phyloP scores from a whole-genome alignment of 257 asterid genomes.

The Anisodus acutangulus region DNA sequence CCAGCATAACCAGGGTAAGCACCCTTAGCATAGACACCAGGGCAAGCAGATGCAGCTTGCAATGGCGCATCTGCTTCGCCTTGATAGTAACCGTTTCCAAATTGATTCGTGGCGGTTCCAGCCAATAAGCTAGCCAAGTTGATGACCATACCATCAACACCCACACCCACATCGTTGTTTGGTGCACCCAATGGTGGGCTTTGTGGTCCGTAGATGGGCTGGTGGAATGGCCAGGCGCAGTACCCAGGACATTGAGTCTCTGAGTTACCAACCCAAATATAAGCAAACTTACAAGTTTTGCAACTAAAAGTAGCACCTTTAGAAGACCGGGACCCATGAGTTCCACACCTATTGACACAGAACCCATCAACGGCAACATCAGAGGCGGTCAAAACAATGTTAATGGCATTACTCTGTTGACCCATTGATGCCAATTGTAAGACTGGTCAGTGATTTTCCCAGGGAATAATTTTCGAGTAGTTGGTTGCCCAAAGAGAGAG shows the following conservation, averaged over 20 bases:
- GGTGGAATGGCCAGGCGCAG: constrained; percentile 70
- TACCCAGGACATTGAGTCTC: constrained; percentile 58
- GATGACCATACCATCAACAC: too few species aligned
- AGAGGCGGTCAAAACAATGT: too few species aligned
- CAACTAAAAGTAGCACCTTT: constrained; percentile 23
- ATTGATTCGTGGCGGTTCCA: not conserved
- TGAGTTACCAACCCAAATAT: constrained; percentile 68
- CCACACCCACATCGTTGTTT: too few species aligned
- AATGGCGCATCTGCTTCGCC: constrained; percentile 59
- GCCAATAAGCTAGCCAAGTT: too few species aligned
- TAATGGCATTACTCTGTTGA: constrained; percentile 48
- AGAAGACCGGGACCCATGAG: too few species aligned
- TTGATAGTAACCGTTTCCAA: constrained; percentile 55
- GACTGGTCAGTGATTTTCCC: constrained; percentile 51
- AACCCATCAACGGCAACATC: too few species aligned
- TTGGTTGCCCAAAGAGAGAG: constrained; percentile 46
- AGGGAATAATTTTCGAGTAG: constrained; percentile 41
- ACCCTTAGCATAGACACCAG: constrained; percentile 57
- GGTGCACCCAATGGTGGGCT: too few species aligned
- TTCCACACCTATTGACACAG: too few species aligned
- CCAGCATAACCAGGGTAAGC: constrained; percentile 75
- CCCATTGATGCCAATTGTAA: constrained; percentile 48
- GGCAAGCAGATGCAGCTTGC: constrained; percentile 68
- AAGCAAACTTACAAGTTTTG: constrained; percentile 52
- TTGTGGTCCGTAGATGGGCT: constrained; percentile 50